Percentiles rank a stretch among this genome's conserved stretches.
Conservation (phyloP, 345 rosid genomes). For the Eucalyptus globulus region DNA sequence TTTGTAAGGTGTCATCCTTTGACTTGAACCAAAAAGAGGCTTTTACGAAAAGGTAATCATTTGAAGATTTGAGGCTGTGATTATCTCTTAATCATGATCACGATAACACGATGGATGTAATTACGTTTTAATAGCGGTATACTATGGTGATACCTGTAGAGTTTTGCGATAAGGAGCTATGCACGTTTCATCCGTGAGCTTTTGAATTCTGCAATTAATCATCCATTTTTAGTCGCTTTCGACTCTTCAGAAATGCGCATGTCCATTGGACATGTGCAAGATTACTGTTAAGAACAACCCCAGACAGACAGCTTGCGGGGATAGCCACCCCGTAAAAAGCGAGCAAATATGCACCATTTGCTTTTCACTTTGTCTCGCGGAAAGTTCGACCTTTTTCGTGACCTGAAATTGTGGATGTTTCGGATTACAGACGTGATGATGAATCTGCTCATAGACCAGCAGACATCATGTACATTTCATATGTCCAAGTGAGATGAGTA, state of each 20-base stretch:
- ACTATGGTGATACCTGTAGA: background rate
- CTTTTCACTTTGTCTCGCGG: background rate
- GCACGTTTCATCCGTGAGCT: background rate
- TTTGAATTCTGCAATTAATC: background rate
- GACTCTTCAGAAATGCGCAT: background rate
- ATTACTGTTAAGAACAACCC: background rate
- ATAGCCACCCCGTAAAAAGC: background rate
- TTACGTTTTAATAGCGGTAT: background rate
- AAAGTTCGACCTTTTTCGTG: background rate
- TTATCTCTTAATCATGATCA: background rate
- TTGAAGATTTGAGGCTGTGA: background rate
- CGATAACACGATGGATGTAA: background rate
- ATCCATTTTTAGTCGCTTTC: background rate
- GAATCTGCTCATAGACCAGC: background rate
- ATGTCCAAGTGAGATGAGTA: background rate
- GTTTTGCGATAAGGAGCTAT: background rate
- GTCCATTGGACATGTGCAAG: background rate
- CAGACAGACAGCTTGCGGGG: background rate
- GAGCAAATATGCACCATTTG: background rate
- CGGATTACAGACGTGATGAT: background rate
- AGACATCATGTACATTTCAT: background rate
- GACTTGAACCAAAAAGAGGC: background rate
- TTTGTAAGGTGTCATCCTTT: background rate
- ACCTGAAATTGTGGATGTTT: background rate
- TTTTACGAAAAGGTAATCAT: background rate